Evolutionary conservation across 257 asterid genomes (phyloP).

Genomic region (Nicotiana attenuata): DNA sequence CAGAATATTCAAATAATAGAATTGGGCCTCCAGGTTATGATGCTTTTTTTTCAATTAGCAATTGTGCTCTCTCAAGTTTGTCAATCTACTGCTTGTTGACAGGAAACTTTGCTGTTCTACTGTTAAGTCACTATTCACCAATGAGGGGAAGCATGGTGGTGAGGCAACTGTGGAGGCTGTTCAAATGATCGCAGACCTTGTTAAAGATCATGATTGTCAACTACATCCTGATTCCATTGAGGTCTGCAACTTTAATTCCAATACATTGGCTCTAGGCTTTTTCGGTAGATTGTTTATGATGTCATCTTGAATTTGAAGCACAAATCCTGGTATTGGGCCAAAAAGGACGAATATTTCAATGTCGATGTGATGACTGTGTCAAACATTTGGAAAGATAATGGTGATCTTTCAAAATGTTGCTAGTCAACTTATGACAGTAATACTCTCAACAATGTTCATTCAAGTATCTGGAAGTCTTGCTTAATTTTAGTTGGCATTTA

Average conservation of each 20-base stretch:
- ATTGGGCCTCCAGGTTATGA: not conserved
- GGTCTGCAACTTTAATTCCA: slow-evolving; percentile 27
- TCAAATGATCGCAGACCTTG: slow-evolving; percentile 72
- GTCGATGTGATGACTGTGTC: not conserved
- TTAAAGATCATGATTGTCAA: slow-evolving; percentile 68
- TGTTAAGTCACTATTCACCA: slow-evolving; percentile 64
- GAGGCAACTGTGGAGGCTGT: slow-evolving; percentile 96
- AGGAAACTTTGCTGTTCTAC: slow-evolving; percentile 68
- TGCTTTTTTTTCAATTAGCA: not conserved
- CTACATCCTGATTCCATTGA: slow-evolving; percentile 91
- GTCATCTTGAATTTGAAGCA: not conserved
- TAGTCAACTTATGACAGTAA: not conserved
- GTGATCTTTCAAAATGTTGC: not conserved
- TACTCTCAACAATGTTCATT: not conserved
- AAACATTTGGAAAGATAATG: not conserved
- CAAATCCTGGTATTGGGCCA: not conserved
- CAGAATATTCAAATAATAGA: not conserved
- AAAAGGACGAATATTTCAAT: not conserved
- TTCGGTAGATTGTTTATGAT: not conserved
- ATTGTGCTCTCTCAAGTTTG: slow-evolving; percentile 12
- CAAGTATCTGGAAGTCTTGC: not conserved
- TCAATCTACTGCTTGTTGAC: slow-evolving; percentile 20
- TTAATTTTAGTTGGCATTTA: not conserved
- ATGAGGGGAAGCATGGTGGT: slow-evolving; percentile 94
- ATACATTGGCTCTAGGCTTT: not conserved